Conservation (phyloP, 1,284 basidiomycete species). For the Leccinum griseonigrum region DNA sequence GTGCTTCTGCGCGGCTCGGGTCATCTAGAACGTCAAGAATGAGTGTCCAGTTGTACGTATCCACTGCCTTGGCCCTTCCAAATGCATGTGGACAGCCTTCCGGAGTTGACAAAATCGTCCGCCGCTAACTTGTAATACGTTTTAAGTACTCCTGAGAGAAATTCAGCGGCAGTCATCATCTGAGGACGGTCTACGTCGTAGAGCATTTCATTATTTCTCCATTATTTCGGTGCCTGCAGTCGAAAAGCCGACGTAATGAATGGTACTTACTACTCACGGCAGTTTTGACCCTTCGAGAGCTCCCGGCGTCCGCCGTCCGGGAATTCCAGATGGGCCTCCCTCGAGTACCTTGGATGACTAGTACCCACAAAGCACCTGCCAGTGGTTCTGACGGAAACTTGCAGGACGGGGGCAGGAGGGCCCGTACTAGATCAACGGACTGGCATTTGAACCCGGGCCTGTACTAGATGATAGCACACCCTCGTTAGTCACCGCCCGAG, state of each 20-base stretch:
- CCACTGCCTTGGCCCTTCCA: slow-evolving; percentile 36
- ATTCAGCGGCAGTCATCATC: slow-evolving; percentile 29
- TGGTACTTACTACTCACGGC: no score
- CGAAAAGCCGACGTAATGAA: not conserved
- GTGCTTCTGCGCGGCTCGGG: slow-evolving; percentile 36
- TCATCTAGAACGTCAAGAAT: slow-evolving; percentile 39
- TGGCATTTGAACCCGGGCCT: no score
- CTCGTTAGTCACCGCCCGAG: no score
- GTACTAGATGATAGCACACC: no score
- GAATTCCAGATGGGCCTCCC: no score
- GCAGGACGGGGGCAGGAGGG: no score
- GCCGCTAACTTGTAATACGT: slow-evolving; percentile 24
- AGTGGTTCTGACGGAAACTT: no score
- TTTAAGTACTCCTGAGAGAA: slow-evolving; percentile 29
- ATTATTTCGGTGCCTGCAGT: slow-evolving; percentile 36
- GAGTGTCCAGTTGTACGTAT: slow-evolving; percentile 32
- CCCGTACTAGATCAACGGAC: no score
- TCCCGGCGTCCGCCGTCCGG: no score
- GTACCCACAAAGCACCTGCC: no score
- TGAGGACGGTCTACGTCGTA: slow-evolving; percentile 33
- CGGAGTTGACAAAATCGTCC: slow-evolving; percentile 31
- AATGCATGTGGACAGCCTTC: slow-evolving; percentile 38
- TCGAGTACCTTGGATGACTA: no score
- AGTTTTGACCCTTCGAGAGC: no score
- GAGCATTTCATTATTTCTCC: slow-evolving; percentile 35